Evolutionary conservation across 2,329 filamentous ascomycete genomes (phyloP).

Genomic region (Colletotrichum eremochloae): DNA sequence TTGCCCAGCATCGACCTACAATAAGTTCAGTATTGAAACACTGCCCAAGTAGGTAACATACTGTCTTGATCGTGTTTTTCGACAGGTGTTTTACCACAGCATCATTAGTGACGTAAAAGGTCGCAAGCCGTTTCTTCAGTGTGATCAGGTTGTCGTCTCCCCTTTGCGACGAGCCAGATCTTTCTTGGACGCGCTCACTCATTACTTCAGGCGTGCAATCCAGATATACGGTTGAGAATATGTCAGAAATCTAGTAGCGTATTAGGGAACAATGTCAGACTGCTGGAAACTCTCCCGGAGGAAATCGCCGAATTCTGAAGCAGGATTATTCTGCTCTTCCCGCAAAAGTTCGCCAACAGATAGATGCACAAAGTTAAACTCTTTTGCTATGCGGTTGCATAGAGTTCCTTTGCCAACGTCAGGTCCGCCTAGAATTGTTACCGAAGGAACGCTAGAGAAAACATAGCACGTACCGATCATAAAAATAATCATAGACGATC

Average conservation of each 20-base stretch:
- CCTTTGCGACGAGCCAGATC: slow-evolving; percentile 11
- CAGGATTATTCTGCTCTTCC: slow-evolving; percentile 18
- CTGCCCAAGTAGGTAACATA: neutral
- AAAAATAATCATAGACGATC: neutral
- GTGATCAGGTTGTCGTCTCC: slow-evolving; percentile 1
- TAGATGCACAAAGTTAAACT: slow-evolving; percentile 41
- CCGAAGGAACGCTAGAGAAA: neutral
- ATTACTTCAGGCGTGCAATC: slow-evolving; percentile 4
- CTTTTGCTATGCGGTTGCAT: slow-evolving; percentile 38
- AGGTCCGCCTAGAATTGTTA: slow-evolving; percentile 42
- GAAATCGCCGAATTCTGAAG: slow-evolving; percentile 18
- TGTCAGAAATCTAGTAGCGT: neutral
- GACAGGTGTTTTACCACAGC: slow-evolving; percentile 1
- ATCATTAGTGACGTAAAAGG: neutral
- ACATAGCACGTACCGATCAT: slow-evolving; percentile 1
- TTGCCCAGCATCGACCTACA: neutral
- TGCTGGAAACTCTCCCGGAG: slow-evolving; percentile 17
- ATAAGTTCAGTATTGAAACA: neutral
- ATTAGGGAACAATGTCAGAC: slow-evolving; percentile 22
- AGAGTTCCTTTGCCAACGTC: slow-evolving; percentile 47
- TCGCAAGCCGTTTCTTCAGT: neutral
- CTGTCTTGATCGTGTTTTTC: neutral
- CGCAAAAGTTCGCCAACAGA: slow-evolving; percentile 46
- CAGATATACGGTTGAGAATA: slow-evolving; percentile 16
- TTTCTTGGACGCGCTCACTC: slow-evolving; percentile 2